Percentiles rank a stretch among this genome's conserved stretches.
phyloP scores from a whole-genome alignment of 78 protist species.

The Dictyostelium brefeldianum region DNA sequence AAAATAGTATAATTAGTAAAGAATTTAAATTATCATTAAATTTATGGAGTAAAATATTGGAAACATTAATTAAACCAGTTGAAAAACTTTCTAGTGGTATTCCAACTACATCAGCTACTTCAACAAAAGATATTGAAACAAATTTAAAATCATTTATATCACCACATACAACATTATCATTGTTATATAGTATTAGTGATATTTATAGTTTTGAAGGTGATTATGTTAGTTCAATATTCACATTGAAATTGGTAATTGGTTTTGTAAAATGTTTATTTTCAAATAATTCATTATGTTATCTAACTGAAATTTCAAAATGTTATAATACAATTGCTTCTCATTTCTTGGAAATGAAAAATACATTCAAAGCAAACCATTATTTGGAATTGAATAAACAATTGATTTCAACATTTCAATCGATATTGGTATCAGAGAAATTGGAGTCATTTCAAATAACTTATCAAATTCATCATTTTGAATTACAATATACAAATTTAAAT shows the following conservation, averaged over 20 bases:
- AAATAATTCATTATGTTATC: not conserved
- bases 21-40: slow-evolving; percentile 17
- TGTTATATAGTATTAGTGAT: slow-evolving; percentile 23
- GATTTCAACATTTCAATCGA: not conserved
- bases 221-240: slow-evolving; percentile 22
- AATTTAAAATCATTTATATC: slow-evolving; percentile 37
- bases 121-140: not conserved
- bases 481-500: slow-evolving; percentile 3
- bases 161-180: slow-evolving; percentile 29
- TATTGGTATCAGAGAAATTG: not conserved
- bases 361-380: not conserved
- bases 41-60: slow-evolving; percentile 45
- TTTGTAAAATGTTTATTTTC: slow-evolving; percentile 36
- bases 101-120: not conserved
- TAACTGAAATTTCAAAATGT: slow-evolving; percentile 22
- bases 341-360: slow-evolving; percentile 8
- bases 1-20: slow-evolving; percentile 6
- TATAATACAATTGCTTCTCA: slow-evolving; percentile 5
- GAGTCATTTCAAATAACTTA: not conserved
- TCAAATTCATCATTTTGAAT: slow-evolving; percentile 20
- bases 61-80: not conserved
- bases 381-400: not conserved
- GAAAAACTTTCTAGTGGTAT: too few species aligned
- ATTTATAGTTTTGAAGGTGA: slow-evolving; percentile 74
- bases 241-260: slow-evolving; percentile 21